Evolutionary conservation across 208 protist genomes (phyloP), one percentile per base, ranked within the genome.

Genomic region (Leishmania braziliensis): DNA sequence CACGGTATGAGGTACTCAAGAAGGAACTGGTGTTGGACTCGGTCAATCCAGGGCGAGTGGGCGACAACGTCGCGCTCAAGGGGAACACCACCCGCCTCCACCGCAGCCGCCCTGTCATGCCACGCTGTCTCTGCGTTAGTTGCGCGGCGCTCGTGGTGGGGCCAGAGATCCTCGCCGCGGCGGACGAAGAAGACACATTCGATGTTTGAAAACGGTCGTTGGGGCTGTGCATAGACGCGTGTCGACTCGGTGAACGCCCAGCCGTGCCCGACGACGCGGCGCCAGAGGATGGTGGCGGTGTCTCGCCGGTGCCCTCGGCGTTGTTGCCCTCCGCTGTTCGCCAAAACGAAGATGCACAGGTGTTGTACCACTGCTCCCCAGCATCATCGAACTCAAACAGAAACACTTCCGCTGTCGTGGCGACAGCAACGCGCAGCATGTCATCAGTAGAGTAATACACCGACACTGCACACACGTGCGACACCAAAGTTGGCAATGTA

Each of bases 371-470:
- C 54, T 88, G 80, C 79, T 77, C 43, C n/a, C 85, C 88, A 5
- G 76, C 58, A 39, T 90, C 88, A 65, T 94, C 88, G 48, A 89
- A 69, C 80, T 91, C 90, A 33, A 88, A 89, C 4, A 94, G 39
- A 53, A 88, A 84, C 33, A 92, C 73, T 23, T 70, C 85, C 85
- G 12, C 23, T 66, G 81, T 80, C 23, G 88, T 94, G 20, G 87
- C 87, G 33, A 94, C 87, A 5, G 85, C 86, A 14, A 94, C 83
- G 33, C 85, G 88, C 50, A 94, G 77, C 74, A 79, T 77, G 51
- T 88, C 84, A 39, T 86, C 74, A 5, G 83, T 85, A 60, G 91
- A 93, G 39, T 79, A 75, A 84, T 85, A 91, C 16, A 93, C 83
- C 23, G 82, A 84, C n/a, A 91, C 77, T 53, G 84, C 80, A 53